Conservation (phyloP, 306 rosid genomes). For the Quercus bicolor region DNA sequence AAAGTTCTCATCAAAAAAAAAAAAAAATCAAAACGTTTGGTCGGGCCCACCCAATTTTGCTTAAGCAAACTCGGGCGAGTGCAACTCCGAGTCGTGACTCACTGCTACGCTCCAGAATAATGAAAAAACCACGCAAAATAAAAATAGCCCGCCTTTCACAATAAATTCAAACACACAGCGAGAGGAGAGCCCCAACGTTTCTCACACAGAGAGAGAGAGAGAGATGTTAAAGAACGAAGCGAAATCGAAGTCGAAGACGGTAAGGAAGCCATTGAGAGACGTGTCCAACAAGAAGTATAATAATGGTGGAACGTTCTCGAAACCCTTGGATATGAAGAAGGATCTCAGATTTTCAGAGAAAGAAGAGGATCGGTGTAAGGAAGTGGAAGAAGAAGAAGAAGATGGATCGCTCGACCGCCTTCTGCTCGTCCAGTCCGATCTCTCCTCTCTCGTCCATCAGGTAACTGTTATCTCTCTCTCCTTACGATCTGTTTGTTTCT, state of each 20-base stretch:
- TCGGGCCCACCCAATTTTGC: too few relatives aligned
- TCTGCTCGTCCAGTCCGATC: slow-evolving; percentile 56
- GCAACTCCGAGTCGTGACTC: neutral
- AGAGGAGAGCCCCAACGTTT: neutral
- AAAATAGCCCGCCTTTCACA: slow-evolving; percentile 11
- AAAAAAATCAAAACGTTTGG: too few relatives aligned
- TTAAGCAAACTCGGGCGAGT: too few relatives aligned
- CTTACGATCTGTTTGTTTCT: neutral
- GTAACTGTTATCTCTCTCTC: slow-evolving; percentile 18
- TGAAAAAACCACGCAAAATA: neutral
- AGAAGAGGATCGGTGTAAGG: neutral
- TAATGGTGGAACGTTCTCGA: slow-evolving; percentile 25
- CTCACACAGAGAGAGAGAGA: slow-evolving; percentile 10
- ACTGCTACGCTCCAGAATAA: neutral
- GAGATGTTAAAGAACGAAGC: slow-evolving; percentile 29
- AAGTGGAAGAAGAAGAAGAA: neutral
- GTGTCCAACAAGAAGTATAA: slow-evolving; percentile 28
- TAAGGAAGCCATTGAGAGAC: slow-evolving; percentile 39
- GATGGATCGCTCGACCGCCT: slow-evolving; percentile 46
- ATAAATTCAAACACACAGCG: slow-evolving; percentile 25
- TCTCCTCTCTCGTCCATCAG: slow-evolving; percentile 57
- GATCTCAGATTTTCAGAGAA: neutral
- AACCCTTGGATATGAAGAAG: slow-evolving; percentile 14
- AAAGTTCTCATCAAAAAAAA: too few relatives aligned
- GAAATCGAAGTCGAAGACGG: slow-evolving; percentile 36